Evolutionary conservation across 108 stramenopile species (phyloP).

Genomic region (Mediolabrus comicus): DNA sequence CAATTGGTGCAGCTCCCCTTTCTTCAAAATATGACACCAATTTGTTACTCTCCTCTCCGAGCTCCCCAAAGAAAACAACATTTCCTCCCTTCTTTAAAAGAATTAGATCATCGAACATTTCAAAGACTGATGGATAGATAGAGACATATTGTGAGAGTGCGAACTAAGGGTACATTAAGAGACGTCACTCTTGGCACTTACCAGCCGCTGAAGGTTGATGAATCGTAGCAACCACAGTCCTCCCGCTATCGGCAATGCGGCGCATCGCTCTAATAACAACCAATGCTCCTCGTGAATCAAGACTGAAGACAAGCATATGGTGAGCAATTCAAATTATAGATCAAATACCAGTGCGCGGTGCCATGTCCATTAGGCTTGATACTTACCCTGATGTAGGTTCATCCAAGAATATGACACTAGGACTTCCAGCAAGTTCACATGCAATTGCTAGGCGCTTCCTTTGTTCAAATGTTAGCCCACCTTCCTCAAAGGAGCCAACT

Average conservation of each 20-base stretch:
- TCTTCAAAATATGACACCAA: conserved; percentile 66
- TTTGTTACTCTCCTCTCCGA: conserved; percentile 48
- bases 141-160: not conserved
- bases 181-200: no score
- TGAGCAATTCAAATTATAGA: not conserved
- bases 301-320: conserved; percentile 27
- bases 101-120: conserved; percentile 60
- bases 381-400: conserved; percentile 72
- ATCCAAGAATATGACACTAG: conserved; percentile 69
- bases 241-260: conserved; percentile 58
- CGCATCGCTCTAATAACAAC: conserved; percentile 59
- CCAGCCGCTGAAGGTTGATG: conserved; percentile 78
- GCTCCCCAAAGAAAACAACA: conserved; percentile 67
- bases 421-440: conserved; percentile 55
- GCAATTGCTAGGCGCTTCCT: conserved; percentile 55
- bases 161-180: not conserved
- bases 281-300: conserved; percentile 64
- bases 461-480: conserved; percentile 48
- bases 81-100: conserved; percentile 56
- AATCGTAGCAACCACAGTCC: conserved; percentile 52
- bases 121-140: no score
- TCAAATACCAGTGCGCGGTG: not conserved
- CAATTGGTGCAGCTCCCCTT: conserved; percentile 56
- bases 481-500: conserved; percentile 70
- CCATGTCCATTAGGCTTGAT: no score